Base-by-base conservation (phyloP, 495 filamentous ascomycete genomes). In the Trichocladium uniseriatum region DNA sequence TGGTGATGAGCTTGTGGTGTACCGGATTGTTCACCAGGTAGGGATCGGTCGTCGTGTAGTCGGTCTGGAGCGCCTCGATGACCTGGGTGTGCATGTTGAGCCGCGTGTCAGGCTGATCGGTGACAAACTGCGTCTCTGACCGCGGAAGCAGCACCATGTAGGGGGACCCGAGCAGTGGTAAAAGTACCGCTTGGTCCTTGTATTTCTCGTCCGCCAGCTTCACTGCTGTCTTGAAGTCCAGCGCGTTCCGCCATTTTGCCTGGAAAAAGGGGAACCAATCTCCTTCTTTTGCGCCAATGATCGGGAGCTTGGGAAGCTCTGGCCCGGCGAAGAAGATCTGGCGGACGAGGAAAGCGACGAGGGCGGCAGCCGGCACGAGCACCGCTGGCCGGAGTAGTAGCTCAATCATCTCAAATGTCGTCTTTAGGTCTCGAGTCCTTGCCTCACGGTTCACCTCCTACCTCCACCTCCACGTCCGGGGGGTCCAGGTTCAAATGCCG, bases 41-140 rank as follows among this genome's bases (percentile, higher is more conserved):
- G 1, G 65, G 60, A 40, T 70, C 61, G 35, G 64, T 51, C 27
- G 60, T 35, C 6, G 66, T 67, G 51, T 67, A 69, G 44, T 72
- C 59, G 34, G 60, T 54, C 51, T 71, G 65, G 5, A 74, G 51
- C 16, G 54, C 22, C 11, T 69, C 62, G 5, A 56, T 48, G 24
- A 66, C 59, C 32, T 62, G 52, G 11, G 43, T 48, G 39, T 61
- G 56, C 34, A 64, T 53, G 51, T 55, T 49, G 8, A 76, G 53
- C 8, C 65, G 56, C 6, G 53, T 39, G 51, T 75, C 69, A n/a
- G 73, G 67, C 58, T 76, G 71, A 16, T 71, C 65, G 20, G 61
- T 50, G 29, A 75, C 62, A 58, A 67, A 76, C 44, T 67, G 60
- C 6, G 62, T 54, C 34, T 70, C 59, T 14, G 61, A 48, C 1